A percentile compares a stretch with the other conserved stretches of the same genome.
Evolutionary conservation across 2,329 filamentous ascomycete species (phyloP).

Genomic region (Aspergillus brunneoviolaceus): DNA sequence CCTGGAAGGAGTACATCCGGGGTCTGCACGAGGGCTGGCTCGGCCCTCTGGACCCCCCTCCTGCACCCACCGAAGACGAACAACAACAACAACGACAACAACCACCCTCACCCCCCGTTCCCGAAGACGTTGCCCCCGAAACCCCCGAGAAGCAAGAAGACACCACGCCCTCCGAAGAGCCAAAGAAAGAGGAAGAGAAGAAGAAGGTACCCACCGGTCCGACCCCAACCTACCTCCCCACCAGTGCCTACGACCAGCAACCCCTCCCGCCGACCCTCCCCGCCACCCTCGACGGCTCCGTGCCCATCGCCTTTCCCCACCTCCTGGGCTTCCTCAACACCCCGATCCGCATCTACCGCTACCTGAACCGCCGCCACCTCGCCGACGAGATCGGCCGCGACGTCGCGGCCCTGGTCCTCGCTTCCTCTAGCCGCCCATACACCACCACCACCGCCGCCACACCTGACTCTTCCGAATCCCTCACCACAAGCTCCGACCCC

Average conservation of each 20-base stretch:
- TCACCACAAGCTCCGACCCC: constrained; percentile 12
- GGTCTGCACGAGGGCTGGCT: constrained; percentile 96
- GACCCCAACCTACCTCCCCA: constrained; percentile 71
- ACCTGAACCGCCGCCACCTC: constrained; percentile 76
- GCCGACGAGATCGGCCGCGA: constrained; percentile 86
- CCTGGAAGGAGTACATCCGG: constrained; percentile 96
- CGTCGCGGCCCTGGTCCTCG: constrained; percentile 79
- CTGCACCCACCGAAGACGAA: constrained; percentile 18
- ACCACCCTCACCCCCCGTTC: constrained; percentile 16
- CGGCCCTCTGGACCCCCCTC: constrained; percentile 66
- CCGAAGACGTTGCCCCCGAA: no score
- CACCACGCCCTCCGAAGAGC: constrained; percentile 49
- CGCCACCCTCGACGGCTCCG: constrained; percentile 68
- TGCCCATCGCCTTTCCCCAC: constrained; percentile 77
- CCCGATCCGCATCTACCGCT: constrained; percentile 79
- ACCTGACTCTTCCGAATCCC: constrained; percentile 19
- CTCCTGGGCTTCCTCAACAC: constrained; percentile 91
- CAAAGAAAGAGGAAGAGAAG: constrained; percentile 49
- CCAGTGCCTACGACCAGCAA: constrained; percentile 68
- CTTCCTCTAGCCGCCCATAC: constrained; percentile 43
- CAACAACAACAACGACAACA: constrained; percentile 24
- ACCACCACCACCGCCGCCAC: constrained; percentile 27
- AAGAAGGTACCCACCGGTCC: constrained; percentile 55
- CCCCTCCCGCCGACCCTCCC: constrained; percentile 66
- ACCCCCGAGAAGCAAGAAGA: constrained; percentile 39